These are phyloP conservation scores for Pestalotiopsis sp. DNA, from an alignment of 2,329 filamentous ascomycete genomes.

Conservation along the genomic window DNA sequence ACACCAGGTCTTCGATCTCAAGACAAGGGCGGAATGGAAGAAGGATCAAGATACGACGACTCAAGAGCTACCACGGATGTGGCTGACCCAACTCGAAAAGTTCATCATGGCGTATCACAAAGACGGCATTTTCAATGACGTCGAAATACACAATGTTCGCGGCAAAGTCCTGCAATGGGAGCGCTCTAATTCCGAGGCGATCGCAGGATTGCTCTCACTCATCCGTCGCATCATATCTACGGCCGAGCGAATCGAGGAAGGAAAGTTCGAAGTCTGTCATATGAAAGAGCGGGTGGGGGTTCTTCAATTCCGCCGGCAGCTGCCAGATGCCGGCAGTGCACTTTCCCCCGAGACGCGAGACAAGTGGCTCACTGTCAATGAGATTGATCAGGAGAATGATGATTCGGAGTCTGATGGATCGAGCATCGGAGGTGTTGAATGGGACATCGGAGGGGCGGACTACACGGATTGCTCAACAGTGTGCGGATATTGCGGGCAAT, in stretches of 20 bases:
- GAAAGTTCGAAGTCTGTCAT: constrained; percentile 11
- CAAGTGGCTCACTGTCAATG: constrained; percentile 4
- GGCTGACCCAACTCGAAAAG: constrained; percentile 38
- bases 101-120: constrained; percentile 43
- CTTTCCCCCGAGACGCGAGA: constrained; percentile 4
- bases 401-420: constrained; percentile 34
- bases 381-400: not conserved
- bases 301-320: constrained; percentile 8
- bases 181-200: not conserved
- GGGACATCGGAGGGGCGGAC: no score
- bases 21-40: constrained; percentile 37
- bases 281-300: not conserved
- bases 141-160: constrained; percentile 7
- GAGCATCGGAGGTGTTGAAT: no score
- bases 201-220: constrained; percentile 9
- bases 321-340: not conserved
- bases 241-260: not conserved
- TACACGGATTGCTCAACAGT: no score
- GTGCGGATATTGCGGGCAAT: no score
- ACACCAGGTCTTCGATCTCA: constrained; percentile 40
- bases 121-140: constrained; percentile 35
- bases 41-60: constrained; percentile 28
- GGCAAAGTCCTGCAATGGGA: constrained; percentile 12
- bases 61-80: constrained; percentile 41
- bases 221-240: constrained; percentile 7